Evolutionary conservation across 2,329 filamentous ascomycete species (phyloP).

Genomic region (Aspergillus caelatus): DNA sequence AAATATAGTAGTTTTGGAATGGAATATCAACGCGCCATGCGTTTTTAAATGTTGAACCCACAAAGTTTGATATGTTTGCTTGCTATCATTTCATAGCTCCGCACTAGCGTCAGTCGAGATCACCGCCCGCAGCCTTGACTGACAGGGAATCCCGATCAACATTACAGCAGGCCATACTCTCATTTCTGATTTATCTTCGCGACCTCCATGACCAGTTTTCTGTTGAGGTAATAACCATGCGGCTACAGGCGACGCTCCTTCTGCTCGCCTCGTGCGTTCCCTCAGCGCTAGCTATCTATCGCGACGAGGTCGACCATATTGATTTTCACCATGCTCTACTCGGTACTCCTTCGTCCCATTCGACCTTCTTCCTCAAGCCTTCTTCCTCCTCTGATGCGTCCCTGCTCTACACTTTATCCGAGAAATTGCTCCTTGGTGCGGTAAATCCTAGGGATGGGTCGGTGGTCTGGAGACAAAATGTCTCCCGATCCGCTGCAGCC

Average conservation of each 20-base stretch:
- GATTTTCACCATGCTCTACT: constrained; percentile 93
- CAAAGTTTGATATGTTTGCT: not conserved
- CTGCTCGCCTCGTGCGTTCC: constrained; percentile 50
- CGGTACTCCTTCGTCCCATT: constrained; percentile 76
- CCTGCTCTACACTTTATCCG: constrained; percentile 86
- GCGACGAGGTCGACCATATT: constrained; percentile 86
- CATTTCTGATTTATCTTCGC: constrained; percentile 15
- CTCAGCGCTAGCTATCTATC: constrained; percentile 70
- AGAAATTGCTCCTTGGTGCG: constrained; percentile 80
- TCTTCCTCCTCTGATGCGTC: constrained; percentile 80
- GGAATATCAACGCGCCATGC: not conserved
- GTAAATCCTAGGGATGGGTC: constrained; percentile 85
- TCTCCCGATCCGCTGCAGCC: constrained; percentile 53
- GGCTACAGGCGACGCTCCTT: constrained; percentile 44
- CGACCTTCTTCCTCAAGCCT: constrained; percentile 94
- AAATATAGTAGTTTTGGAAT: not conserved
- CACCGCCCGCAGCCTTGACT: constrained; percentile 24
- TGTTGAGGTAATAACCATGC: constrained; percentile 37
- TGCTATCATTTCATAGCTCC: not conserved
- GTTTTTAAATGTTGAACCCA: not conserved
- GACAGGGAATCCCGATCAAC: constrained; percentile 5
- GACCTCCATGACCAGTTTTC: constrained; percentile 36
- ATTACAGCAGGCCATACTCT: constrained; percentile 13
- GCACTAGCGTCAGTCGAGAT: constrained; percentile 7
- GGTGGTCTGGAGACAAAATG: constrained; percentile 81